A percentile compares a stretch with the other conserved stretches of the same genome.
Evolutionary conservation across 257 asterid genomes (phyloP).

Genomic region (Prunella vulgaris): DNA sequence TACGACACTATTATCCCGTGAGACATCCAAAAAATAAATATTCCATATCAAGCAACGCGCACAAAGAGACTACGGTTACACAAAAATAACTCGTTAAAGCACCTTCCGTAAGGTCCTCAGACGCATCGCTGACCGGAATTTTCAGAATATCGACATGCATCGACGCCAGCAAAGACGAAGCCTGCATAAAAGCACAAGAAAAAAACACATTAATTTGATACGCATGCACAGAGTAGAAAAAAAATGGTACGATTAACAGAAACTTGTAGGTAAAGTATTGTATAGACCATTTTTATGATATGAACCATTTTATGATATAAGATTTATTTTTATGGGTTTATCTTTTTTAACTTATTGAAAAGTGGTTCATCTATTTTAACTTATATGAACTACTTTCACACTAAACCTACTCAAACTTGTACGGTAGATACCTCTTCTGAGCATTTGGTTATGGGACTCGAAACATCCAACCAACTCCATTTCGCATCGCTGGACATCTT

Average conservation of each 20-base stretch:
- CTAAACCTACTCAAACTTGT: too few species aligned
- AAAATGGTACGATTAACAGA: background rate
- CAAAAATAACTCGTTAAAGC: background rate
- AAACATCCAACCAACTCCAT: slow-evolving; percentile 78
- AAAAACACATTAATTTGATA: background rate
- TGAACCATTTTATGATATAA: too few species aligned
- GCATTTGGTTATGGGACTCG: slow-evolving; percentile 52
- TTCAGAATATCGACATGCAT: slow-evolving; percentile 44
- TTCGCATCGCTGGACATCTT: slow-evolving; percentile 30
- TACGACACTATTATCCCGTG: background rate
- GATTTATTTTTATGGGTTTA: too few species aligned
- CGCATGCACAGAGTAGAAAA: background rate
- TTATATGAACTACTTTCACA: too few species aligned
- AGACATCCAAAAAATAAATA: too few species aligned
- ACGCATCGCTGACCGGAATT: slow-evolving; percentile 53
- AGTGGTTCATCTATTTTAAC: too few species aligned
- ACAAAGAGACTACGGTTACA: background rate
- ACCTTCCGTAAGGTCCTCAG: slow-evolving; percentile 61
- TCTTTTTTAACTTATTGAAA: too few species aligned
- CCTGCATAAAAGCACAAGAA: slow-evolving; percentile 38
- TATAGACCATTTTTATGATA: too few species aligned
- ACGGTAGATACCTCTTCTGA: slow-evolving; percentile 62
- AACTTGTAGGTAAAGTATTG: background rate
- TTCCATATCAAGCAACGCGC: background rate
- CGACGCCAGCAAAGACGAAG: slow-evolving; percentile 46